These are phyloP conservation scores for Linnemannia hyalina DNA, from an alignment of 192 early-diverging fungal genomes.

Conservation along the genomic window DNA sequence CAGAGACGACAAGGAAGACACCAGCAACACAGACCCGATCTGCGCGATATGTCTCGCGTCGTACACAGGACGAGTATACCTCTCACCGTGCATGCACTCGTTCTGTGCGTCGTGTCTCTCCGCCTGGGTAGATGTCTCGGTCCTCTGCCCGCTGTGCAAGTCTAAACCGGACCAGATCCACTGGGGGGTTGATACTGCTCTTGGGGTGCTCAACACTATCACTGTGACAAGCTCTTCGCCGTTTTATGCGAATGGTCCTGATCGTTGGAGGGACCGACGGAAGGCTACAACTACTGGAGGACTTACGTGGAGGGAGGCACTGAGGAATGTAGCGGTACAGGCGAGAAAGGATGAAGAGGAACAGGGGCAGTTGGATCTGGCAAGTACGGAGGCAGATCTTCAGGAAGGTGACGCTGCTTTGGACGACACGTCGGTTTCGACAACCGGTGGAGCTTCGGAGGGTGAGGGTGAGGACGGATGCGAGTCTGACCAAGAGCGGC, in stretches of 20 bases:
- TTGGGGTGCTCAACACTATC: constrained; percentile 37
- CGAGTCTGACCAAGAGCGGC: not conserved
- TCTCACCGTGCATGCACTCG: constrained; percentile 43
- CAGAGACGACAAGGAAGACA: not conserved
- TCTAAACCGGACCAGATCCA: constrained; percentile 20
- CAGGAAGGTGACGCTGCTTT: not conserved
- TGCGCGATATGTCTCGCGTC: constrained; percentile 44
- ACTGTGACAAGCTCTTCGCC: not conserved
- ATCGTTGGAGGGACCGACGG: not conserved
- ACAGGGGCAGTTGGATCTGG: not conserved
- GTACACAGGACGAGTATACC: constrained; percentile 20
- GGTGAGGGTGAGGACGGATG: not conserved
- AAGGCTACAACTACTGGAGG: not conserved
- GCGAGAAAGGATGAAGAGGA: not conserved
- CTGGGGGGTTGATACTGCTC: constrained; percentile 25
- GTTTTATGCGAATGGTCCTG: not conserved
- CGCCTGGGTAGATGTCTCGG: constrained; percentile 28
- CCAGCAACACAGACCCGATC: not conserved
- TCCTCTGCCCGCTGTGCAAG: constrained; percentile 38
- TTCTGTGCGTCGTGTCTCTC: constrained; percentile 46
- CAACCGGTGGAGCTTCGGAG: not conserved
- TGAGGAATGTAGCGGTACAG: not conserved
- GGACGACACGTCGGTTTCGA: not conserved
- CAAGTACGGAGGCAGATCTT: not conserved
- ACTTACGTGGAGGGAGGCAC: constrained; percentile 1